Base-by-base conservation (phyloP, 805 yeast genomes). In the Metschnikowia continentalis region DNA sequence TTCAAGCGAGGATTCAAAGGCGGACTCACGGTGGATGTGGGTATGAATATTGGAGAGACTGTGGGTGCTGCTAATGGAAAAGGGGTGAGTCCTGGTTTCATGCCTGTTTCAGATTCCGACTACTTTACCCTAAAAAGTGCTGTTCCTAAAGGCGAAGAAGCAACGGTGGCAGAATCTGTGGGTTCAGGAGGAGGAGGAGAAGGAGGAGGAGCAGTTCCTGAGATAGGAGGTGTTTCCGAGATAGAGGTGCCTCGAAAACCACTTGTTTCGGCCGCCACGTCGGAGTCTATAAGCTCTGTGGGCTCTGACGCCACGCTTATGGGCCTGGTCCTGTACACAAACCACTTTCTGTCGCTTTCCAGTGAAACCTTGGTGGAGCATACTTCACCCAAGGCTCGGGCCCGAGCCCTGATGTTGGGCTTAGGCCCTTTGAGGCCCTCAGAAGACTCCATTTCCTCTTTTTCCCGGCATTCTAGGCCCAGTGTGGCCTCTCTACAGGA, bases 301-400 rank as follows among this genome's bases (percentile, higher is more conserved):
- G 59, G 60, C 10, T 66, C 70, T 32, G 67, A 66, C 43, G 58
- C 64, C 35, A 58, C 62, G 1, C 46, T 39, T 17, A 26, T 26
- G 8, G 47, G 44, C 15, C 19, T 35, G 23, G 41, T 30, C n/a
- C 36, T 50, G 22, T 49, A 43, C 32, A 35, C 45, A 3, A 46
- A 61, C 47, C 62, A 54, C 35, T 63, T 56, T 33, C 55, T 58
- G 32, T 54, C 58, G 20, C 32, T 55, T 10, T 67, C 71, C n/a
- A 62, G 68, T 1, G 72, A 68, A 14, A 69, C 73, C 3, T 52
- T 69, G 37, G 69, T 68, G 14, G 70, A 67, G n/a, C 68, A 60
- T 3, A 26, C 43, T 13, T 42, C 37, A 20, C 40, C 32, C 3
- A 20, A 30, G 39, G 10, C 35, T 26, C 22, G 45, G 15, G 14